Evolutionary conservation across 225 moss, liverwort and hornwort genomes (phyloP).

Genomic region (Sphagnum tenellum): DNA sequence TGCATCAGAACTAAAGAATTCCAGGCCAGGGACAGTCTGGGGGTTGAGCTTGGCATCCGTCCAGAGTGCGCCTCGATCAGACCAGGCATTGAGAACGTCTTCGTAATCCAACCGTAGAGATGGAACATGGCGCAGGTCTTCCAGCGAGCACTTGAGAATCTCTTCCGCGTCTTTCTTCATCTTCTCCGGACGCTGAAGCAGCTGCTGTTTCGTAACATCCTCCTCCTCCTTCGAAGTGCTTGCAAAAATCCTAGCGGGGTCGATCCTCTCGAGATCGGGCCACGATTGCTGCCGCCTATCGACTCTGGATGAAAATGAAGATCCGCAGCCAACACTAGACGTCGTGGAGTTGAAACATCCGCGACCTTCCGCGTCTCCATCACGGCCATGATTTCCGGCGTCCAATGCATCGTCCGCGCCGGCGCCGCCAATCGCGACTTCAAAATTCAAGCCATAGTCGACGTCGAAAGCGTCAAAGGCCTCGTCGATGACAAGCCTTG

Average conservation of each 20-base stretch:
- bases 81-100: constrained; percentile 34
- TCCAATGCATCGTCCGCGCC: constrained; percentile 2
- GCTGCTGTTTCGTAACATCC: constrained; percentile 4
- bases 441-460: constrained; percentile 29
- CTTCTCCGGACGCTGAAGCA: constrained; percentile 8
- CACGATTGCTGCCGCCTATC: no score
- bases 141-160: constrained; percentile 32
- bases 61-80: constrained; percentile 32
- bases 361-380: no score
- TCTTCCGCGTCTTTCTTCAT: constrained; percentile 33
- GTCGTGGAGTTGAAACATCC: no score
- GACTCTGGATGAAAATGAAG: no score
- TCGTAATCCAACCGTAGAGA: constrained; percentile 25
- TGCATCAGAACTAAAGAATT: constrained; percentile 10
- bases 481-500: constrained; percentile 12
- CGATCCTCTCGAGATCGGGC: no score
- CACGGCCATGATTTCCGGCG: no score
- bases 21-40: not conserved
- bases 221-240: constrained; percentile 19
- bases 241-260: not conserved
- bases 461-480: constrained; percentile 15
- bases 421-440: constrained; percentile 19
- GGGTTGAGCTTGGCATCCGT: constrained; percentile 6
- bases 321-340: no score
- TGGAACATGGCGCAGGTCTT: constrained; percentile 12